Percentiles rank a stretch among this genome's conserved stretches.
These are phyloP conservation scores for Alloteropsis semialata DNA, from an alignment of 176 grass and related monocot genomes.

Conservation along the genomic window DNA sequence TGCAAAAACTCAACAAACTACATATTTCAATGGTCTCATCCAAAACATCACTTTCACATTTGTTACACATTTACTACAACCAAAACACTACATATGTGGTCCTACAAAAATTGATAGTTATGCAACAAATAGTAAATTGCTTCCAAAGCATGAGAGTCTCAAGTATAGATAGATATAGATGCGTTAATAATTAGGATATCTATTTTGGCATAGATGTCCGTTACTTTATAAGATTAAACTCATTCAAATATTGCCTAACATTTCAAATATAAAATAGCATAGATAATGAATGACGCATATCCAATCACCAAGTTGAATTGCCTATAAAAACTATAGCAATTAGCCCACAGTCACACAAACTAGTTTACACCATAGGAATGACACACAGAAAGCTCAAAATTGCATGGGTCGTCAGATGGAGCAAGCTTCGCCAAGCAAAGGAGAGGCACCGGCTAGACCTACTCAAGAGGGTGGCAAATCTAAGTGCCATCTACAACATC, in stretches of 20 bases:
- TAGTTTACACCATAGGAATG: not conserved
- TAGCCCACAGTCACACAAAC: not conserved
- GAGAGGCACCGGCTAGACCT: not conserved
- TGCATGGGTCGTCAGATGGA: not conserved
- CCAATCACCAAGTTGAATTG: not conserved
- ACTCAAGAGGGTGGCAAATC: not conserved
- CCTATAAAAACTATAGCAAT: not conserved
- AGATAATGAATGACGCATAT: not conserved
- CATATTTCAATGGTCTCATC: no score
- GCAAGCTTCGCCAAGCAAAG: not conserved
- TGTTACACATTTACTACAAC: not conserved
- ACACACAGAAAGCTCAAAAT: not conserved
- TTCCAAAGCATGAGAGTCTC: not conserved
- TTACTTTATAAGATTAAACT: not conserved
- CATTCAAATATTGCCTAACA: not conserved
- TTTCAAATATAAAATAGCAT: not conserved
- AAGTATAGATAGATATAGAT: not conserved
- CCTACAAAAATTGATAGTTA: not conserved
- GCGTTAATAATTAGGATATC: not conserved
- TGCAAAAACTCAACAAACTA: no score
- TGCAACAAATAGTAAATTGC: not conserved
- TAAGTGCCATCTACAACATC: not conserved
- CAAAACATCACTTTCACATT: no score
- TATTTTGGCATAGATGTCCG: not conserved
- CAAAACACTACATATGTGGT: not conserved